phyloP scores from a whole-genome alignment of 2,329 filamentous ascomycete genomes.

The Huntiella decipiens region DNA sequence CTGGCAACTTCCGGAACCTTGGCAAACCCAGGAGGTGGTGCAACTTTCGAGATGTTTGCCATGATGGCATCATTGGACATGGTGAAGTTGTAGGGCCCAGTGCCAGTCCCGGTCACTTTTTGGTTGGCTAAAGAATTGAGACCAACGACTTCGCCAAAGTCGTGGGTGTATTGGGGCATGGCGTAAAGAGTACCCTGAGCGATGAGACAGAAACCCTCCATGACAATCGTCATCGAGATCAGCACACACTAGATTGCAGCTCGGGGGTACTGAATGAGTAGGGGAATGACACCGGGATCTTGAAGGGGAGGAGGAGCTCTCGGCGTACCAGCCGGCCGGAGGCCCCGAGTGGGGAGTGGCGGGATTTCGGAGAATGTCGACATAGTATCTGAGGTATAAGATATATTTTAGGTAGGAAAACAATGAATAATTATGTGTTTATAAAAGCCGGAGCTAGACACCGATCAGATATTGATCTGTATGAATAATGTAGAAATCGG shows the following conservation, averaged over 20 bases:
- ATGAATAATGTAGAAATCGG: too few species aligned
- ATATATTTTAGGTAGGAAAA: constrained; percentile 1
- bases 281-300: constrained; percentile 8
- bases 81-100: too few species aligned
- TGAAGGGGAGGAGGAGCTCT: too few species aligned
- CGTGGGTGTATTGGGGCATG: constrained; percentile 17
- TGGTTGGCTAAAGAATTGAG: too few species aligned
- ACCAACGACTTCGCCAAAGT: constrained; percentile 14
- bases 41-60: too few species aligned
- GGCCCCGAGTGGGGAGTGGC: too few species aligned
- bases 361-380: too few species aligned
- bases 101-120: too few species aligned
- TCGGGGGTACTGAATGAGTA: constrained; percentile 8
- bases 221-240: constrained; percentile 12
- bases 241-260: constrained; percentile 10
- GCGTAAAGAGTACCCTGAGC: constrained; percentile 13
- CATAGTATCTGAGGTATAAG: neutral
- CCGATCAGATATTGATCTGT: too few species aligned
- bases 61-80: too few species aligned
- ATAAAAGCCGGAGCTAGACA: too few species aligned
- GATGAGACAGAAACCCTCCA: constrained; percentile 12
- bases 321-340: too few species aligned
- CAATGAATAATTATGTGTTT: neutral
- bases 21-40: neutral
- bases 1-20: neutral